These are phyloP conservation scores for Backusella tuberculispora DNA, from an alignment of 192 early-diverging fungal genomes.

Conservation along the genomic window DNA sequence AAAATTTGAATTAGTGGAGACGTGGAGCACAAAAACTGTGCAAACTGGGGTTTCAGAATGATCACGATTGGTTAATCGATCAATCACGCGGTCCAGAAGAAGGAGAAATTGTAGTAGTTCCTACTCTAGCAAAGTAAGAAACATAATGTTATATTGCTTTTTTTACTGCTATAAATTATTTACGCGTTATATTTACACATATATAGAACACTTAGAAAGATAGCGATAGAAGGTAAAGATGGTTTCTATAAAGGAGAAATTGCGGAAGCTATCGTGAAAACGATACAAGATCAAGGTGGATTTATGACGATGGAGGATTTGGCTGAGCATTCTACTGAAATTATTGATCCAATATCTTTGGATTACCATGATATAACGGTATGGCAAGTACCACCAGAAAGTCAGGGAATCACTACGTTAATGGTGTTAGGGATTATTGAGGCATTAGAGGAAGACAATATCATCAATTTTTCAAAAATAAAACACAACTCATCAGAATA, in stretches of 20 bases:
- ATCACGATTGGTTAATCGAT: conserved; percentile 51
- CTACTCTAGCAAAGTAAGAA: conserved; percentile 54
- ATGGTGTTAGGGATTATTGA: conserved; percentile 73
- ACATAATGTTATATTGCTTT: not conserved
- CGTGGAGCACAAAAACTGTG: conserved; percentile 17
- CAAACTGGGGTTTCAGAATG: conserved; percentile 21
- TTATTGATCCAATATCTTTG: conserved; percentile 62
- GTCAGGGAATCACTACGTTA: conserved; percentile 71
- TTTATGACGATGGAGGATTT: conserved; percentile 72
- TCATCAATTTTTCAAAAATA: conserved; percentile 45
- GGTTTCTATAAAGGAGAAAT: conserved; percentile 74
- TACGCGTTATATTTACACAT: not conserved
- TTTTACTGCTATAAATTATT: conserved; percentile 5
- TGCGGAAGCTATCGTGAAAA: conserved; percentile 67
- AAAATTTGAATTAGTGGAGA: conserved; percentile 39
- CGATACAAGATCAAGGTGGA: conserved; percentile 56
- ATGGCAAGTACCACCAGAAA: conserved; percentile 76
- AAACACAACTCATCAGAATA: conserved; percentile 63
- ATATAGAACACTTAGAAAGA: conserved; percentile 49
- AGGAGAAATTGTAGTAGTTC: conserved; percentile 64
- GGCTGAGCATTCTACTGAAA: conserved; percentile 50
- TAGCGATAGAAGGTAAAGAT: conserved; percentile 65
- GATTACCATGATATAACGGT: conserved; percentile 64
- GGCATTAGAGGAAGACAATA: conserved; percentile 48
- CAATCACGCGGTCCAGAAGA: conserved; percentile 51